These are phyloP conservation scores for Clarireedia hainanense DNA, from an alignment of 2,329 filamentous ascomycete genomes.

Conservation along the genomic window DNA sequence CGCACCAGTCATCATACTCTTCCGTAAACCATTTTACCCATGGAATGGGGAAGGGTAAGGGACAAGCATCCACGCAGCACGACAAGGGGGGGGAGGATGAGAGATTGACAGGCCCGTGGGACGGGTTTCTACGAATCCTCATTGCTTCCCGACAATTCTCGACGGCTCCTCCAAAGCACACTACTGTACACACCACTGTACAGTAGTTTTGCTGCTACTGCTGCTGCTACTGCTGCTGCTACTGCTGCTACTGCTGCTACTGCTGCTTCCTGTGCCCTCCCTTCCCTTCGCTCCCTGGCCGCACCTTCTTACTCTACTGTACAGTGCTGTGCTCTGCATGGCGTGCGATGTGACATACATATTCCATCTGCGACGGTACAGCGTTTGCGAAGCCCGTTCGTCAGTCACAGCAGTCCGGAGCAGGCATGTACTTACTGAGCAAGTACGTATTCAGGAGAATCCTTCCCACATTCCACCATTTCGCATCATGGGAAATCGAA, in stretches of 20 bases:
- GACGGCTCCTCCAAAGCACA: no score
- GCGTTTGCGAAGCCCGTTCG: neutral
- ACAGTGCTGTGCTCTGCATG: neutral
- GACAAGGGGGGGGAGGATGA: no score
- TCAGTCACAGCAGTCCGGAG: neutral
- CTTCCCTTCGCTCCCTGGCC: neutral
- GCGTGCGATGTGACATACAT: neutral
- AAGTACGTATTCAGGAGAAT: no score
- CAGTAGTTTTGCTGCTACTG: no score
- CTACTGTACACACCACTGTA: no score
- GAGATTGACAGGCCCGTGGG: neutral
- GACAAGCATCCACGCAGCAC: neutral
- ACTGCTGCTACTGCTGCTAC: neutral
- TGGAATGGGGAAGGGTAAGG: neutral
- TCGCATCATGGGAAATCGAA: no score
- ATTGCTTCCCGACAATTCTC: no score
- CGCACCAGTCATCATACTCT: neutral
- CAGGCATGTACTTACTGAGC: neutral
- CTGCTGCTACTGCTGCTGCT: neutral
- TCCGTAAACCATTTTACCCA: neutral
- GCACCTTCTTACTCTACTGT: neutral
- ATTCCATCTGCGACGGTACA: neutral
- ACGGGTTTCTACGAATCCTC: no score
- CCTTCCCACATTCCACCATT: no score
- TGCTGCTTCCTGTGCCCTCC: neutral